Conservation (phyloP, 1,139 yeast genomes). For the Pneumocystis carinii region DNA sequence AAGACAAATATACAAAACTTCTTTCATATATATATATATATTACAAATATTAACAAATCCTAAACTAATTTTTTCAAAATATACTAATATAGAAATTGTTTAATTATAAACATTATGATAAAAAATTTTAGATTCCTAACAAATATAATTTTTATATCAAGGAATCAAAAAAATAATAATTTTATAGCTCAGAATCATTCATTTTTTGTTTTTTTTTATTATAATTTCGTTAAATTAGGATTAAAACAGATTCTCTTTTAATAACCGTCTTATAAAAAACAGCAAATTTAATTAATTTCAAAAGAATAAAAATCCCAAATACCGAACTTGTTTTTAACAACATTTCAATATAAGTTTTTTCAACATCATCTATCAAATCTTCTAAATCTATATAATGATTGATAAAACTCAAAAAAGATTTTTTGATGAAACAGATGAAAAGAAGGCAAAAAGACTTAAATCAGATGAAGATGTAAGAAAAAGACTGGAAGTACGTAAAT, state of each 20-base stretch:
- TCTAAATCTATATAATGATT: background rate
- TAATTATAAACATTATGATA: background rate
- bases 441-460: background rate
- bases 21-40: background rate
- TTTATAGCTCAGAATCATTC: background rate
- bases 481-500: background rate
- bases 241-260: background rate
- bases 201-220: too few relatives aligned
- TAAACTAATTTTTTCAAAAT: background rate
- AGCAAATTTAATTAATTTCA: background rate
- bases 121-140: background rate
- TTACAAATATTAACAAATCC: background rate
- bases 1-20: background rate
- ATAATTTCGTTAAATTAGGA: background rate
- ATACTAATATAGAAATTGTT: background rate
- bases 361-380: background rate
- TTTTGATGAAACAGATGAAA: background rate
- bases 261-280: background rate
- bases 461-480: background rate
- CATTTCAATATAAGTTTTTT: background rate
- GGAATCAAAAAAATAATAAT: background rate
- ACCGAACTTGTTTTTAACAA: background rate
- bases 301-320: background rate
- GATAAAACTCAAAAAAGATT: background rate
- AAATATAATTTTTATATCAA: background rate